These are phyloP conservation scores for Triglochin maritima DNA, from an alignment of 106 monocot species.

Conservation along the genomic window DNA sequence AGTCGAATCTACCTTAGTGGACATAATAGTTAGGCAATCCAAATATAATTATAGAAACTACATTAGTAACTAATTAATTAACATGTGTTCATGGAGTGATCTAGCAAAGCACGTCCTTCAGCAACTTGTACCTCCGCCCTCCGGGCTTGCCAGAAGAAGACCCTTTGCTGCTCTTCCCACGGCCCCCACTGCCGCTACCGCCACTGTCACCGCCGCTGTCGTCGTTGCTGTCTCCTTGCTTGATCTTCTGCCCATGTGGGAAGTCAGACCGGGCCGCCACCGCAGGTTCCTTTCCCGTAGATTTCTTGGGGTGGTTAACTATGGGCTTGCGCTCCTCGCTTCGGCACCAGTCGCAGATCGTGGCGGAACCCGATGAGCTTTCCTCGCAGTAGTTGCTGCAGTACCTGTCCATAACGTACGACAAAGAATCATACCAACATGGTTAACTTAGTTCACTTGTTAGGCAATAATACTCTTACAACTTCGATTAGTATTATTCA, in stretches of 20 bases:
- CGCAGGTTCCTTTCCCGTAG: background rate
- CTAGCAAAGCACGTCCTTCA: slow-evolving; percentile 45
- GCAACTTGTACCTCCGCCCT: slow-evolving; percentile 47
- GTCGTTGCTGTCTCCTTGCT: slow-evolving; percentile 1
- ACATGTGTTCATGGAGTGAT: background rate
- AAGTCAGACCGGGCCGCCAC: background rate
- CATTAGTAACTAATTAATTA: background rate
- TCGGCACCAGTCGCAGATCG: slow-evolving; percentile 42
- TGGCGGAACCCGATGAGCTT: slow-evolving; percentile 1
- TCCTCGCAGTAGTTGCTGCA: slow-evolving; percentile 45
- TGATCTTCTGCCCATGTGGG: slow-evolving; percentile 4
- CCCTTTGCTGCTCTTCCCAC: background rate
- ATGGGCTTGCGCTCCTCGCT: slow-evolving; percentile 12
- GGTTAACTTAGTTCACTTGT: too few relatives aligned
- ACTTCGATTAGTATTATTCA: too few relatives aligned
- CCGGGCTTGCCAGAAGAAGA: slow-evolving; percentile 17
- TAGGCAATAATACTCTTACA: too few relatives aligned
- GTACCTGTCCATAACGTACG: slow-evolving; percentile 24
- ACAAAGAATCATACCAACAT: background rate
- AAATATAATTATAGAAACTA: background rate
- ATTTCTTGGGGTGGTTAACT: background rate
- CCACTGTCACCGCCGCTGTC: background rate
- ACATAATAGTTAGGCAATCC: background rate
- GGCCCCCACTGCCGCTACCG: background rate
- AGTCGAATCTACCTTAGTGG: too few relatives aligned